Evolutionary conservation across 1,139 yeast genomes (phyloP).

Genomic region (Scheffersomyces titani): DNA sequence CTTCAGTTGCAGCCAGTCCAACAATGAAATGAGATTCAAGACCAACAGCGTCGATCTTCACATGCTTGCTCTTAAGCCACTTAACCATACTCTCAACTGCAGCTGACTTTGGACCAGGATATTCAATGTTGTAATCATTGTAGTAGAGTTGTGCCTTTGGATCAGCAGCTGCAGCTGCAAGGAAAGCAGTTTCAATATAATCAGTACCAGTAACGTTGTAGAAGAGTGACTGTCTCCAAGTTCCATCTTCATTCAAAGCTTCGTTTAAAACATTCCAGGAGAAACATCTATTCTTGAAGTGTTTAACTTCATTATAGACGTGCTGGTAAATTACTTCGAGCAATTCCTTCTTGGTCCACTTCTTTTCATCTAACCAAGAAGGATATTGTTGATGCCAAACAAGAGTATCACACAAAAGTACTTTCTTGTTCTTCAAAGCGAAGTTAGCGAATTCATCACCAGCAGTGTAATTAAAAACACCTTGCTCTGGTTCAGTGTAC

Average conservation of each 20-base stretch:
- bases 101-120: background rate
- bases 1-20: background rate
- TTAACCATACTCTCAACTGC: background rate
- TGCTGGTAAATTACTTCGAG: background rate
- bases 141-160: background rate
- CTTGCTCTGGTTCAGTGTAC: background rate
- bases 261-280: background rate
- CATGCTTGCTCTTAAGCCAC: background rate
- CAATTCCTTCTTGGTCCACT: background rate
- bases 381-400: constrained; percentile 1
- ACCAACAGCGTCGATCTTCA: constrained; percentile 1
- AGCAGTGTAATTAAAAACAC: background rate
- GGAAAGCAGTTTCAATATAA: background rate
- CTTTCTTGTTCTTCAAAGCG: background rate
- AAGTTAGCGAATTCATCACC: background rate
- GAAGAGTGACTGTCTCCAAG: background rate
- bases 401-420: background rate
- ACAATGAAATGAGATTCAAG: background rate
- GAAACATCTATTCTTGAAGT: background rate
- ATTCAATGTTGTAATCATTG: constrained; percentile 1
- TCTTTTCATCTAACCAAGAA: background rate
- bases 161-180: background rate
- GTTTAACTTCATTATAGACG: background rate
- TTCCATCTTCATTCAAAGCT: background rate
- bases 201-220: constrained; percentile 1